Percentiles rank a stretch among this genome's conserved stretches.
These are phyloP conservation scores for Fraxinus sp. DNA, from an alignment of 305 asterid species.

Conservation along the genomic window DNA sequence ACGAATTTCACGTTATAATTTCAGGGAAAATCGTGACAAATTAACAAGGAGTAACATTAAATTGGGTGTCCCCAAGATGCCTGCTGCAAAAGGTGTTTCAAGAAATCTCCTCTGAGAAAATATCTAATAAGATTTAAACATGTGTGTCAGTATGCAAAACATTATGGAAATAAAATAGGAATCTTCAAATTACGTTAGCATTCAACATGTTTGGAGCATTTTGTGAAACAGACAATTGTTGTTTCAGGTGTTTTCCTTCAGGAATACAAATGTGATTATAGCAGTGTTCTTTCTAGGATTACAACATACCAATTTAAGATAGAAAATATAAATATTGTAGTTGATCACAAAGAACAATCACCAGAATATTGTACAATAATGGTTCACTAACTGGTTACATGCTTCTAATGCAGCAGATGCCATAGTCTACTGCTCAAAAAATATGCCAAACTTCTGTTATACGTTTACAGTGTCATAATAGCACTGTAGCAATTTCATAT, in stretches of 20 bases:
- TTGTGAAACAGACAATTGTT: neutral
- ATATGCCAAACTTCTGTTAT: neutral
- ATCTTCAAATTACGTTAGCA: neutral
- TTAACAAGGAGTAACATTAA: neutral
- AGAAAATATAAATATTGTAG: neutral
- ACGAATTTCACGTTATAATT: neutral
- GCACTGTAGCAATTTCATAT: neutral
- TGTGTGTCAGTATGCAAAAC: neutral
- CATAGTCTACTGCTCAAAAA: neutral
- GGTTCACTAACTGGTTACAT: neutral
- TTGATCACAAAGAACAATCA: neutral
- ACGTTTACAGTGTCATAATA: neutral
- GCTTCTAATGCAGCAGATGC: neutral
- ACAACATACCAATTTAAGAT: neutral
- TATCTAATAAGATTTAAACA: neutral
- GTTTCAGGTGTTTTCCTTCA: neutral
- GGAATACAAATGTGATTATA: neutral
- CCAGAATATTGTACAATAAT: neutral
- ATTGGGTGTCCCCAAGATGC: neutral
- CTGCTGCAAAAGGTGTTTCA: neutral
- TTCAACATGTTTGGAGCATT: neutral
- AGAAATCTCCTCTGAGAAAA: neutral
- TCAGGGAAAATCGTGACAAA: neutral
- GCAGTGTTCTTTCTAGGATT: neutral
- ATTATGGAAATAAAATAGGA: neutral